A percentile compares a stretch with the other conserved stretches of the same genome.
Evolutionary conservation across 176 grass and related monocot species (phyloP).

Genomic region (Puya raimondii): DNA sequence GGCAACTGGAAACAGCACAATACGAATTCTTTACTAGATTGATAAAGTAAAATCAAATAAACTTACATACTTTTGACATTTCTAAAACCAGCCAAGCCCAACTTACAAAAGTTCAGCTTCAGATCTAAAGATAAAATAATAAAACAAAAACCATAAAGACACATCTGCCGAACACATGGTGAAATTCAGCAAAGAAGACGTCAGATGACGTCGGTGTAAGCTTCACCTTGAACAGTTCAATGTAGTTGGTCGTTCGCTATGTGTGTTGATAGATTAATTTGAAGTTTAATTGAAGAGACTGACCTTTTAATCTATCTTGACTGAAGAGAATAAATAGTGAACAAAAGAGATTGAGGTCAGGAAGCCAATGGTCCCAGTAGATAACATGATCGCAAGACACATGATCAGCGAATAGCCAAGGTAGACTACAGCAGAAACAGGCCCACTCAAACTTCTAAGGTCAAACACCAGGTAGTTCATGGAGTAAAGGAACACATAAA

Average conservation of each 20-base stretch:
- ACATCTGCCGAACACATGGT: neutral
- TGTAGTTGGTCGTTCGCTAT: neutral
- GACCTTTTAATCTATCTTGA: constrained; percentile 67
- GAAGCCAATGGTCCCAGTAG: constrained; percentile 71
- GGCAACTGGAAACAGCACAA: too few species aligned
- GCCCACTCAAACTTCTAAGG: constrained; percentile 76
- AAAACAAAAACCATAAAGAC: neutral
- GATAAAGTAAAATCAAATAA: too few species aligned
- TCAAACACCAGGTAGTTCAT: constrained; percentile 85
- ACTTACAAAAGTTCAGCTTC: neutral
- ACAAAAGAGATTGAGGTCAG: constrained; percentile 74
- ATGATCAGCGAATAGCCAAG: constrained; percentile 74
- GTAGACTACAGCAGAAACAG: constrained; percentile 70
- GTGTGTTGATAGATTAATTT: neutral
- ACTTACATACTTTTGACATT: too few species aligned
- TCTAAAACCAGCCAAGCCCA: too few species aligned
- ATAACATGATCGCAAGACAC: constrained; percentile 73
- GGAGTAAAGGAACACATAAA: constrained; percentile 87
- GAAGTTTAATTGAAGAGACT: neutral
- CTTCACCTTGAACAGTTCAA: neutral
- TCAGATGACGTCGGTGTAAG: neutral
- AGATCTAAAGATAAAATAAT: neutral
- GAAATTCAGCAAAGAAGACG: neutral
- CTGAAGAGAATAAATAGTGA: constrained; percentile 82
- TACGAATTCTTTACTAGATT: too few species aligned